Evolutionary conservation across 2,329 filamentous ascomycete genomes (phyloP).

Genomic region (Claviceps humidiphila): DNA sequence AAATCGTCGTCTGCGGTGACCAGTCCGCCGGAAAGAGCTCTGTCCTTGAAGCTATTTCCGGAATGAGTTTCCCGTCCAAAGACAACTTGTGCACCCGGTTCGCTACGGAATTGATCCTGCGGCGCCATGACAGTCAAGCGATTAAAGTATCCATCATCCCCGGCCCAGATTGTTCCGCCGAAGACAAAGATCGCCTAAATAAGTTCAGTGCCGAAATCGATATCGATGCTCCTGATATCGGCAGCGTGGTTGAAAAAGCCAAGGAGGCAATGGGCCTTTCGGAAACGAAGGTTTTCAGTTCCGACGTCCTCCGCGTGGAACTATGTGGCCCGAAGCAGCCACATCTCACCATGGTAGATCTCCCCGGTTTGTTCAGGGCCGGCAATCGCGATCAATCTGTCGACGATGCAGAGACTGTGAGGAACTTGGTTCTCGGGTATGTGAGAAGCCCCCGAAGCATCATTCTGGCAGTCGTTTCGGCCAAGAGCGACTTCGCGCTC

Average conservation of each 20-base stretch:
- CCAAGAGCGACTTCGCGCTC: conserved; percentile 41
- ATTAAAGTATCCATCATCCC: conserved; percentile 22
- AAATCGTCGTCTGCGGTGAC: conserved; percentile 46
- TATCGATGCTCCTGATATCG: conserved; percentile 3
- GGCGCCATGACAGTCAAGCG: conserved; percentile 22
- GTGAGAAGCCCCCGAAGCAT: conserved; percentile 44
- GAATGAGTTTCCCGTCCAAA: conserved; percentile 45
- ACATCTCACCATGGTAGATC: conserved; percentile 44
- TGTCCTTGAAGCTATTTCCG: conserved; percentile 50
- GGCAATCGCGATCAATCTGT: conserved; percentile 30
- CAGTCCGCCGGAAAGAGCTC: conserved; percentile 53
- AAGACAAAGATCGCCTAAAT: conserved; percentile 11
- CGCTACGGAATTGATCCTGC: conserved; percentile 47
- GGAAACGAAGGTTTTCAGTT: conserved; percentile 21
- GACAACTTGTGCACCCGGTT: conserved; percentile 49
- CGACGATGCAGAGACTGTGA: conserved; percentile 10
- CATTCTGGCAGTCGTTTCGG: conserved; percentile 44
- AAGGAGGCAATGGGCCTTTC: conserved; percentile 8
- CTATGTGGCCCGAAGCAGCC: conserved; percentile 32
- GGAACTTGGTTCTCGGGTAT: conserved; percentile 35
- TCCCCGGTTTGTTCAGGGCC: conserved; percentile 39
- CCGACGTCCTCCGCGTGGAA: conserved; percentile 34
- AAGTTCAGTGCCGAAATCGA: conserved; percentile 4
- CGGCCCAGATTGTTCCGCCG: conserved; percentile 13
- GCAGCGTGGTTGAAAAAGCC: conserved; percentile 4